Conservation (phyloP, 2,329 filamentous ascomycete genomes). For the Epicoccum nigrum region DNA sequence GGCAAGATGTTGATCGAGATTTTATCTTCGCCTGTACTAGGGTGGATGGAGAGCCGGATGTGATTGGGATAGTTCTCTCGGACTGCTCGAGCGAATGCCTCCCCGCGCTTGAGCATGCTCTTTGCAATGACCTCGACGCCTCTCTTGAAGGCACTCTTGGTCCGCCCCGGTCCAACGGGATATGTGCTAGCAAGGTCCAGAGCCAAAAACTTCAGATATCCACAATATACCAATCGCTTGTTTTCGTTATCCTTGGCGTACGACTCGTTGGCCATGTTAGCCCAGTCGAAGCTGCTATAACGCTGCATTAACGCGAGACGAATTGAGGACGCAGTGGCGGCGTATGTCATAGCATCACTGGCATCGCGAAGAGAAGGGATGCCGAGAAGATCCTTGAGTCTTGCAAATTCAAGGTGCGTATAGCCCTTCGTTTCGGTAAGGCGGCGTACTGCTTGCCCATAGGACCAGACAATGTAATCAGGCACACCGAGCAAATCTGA, state of each 20-base stretch:
- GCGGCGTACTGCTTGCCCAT: slow-evolving; percentile 22
- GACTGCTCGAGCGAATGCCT: slow-evolving; percentile 32
- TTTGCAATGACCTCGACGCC: slow-evolving; percentile 33
- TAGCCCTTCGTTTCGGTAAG: slow-evolving; percentile 18
- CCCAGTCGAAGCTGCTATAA: slow-evolving; percentile 24
- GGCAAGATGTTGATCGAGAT: slow-evolving; percentile 30
- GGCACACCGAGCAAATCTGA: slow-evolving; percentile 50
- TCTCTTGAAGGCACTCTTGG: slow-evolving; percentile 31
- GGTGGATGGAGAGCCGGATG: slow-evolving; percentile 39
- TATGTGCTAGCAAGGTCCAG: slow-evolving; percentile 21
- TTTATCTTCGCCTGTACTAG: slow-evolving; percentile 34
- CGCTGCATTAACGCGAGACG: slow-evolving; percentile 23
- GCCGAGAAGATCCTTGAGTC: slow-evolving; percentile 22
- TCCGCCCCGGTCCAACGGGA: slow-evolving; percentile 7
- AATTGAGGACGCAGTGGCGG: slow-evolving; percentile 22
- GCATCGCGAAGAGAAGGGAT: slow-evolving; percentile 16
- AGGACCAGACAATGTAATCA: slow-evolving; percentile 52
- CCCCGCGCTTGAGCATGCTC: slow-evolving; percentile 34
- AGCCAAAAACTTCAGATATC: slow-evolving; percentile 26
- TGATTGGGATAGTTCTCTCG: slow-evolving; percentile 20
- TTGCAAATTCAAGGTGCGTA: slow-evolving; percentile 25
- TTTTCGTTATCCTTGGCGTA: slow-evolving; percentile 18
- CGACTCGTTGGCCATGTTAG: slow-evolving; percentile 11
- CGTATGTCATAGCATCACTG: slow-evolving; percentile 22
- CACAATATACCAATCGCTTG: slow-evolving; percentile 24